Evolutionary conservation across 371 early-diverging fungal genomes (phyloP).

Genomic region (Gilbertella persicaria): DNA sequence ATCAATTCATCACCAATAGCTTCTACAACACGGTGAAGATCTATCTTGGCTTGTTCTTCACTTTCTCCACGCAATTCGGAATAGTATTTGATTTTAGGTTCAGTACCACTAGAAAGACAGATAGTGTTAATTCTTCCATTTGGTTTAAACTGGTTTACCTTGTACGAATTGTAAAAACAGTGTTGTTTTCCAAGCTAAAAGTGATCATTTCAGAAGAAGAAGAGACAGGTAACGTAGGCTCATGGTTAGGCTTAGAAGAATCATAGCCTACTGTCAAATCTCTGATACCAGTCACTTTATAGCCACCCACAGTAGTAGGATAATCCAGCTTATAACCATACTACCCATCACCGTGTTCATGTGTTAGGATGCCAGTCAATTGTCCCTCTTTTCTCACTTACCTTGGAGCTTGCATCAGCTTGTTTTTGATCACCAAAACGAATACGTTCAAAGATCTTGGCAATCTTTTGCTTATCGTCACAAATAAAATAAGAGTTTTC

Average conservation of each 20-base stretch:
- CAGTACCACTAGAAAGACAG: constrained; percentile 74
- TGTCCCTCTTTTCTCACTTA: background rate
- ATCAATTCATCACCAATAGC: constrained; percentile 60
- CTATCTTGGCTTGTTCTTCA: constrained; percentile 53
- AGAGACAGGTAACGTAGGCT: constrained; percentile 79
- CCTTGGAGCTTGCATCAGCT: constrained; percentile 3
- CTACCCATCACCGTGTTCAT: constrained; percentile 5
- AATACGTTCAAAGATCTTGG: constrained; percentile 75
- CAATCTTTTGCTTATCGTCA: constrained; percentile 70
- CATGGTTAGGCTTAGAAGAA: constrained; percentile 59
- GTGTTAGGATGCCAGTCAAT: background rate
- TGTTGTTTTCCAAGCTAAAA: constrained; percentile 74
- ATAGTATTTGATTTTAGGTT: constrained; percentile 97
- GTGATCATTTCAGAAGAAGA: constrained; percentile 91
- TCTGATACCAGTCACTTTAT: constrained; percentile 72
- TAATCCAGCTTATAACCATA: constrained; percentile 59
- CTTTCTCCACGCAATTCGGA: constrained; percentile 70
- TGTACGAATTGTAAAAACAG: constrained; percentile 76
- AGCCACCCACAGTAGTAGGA: constrained; percentile 71
- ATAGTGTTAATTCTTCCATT: background rate
- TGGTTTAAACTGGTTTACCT: constrained; percentile 34
- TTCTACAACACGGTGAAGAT: constrained; percentile 49
- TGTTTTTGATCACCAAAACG: constrained; percentile 64
- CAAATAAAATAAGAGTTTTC: constrained; percentile 91
- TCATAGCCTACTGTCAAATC: constrained; percentile 93